Conservation (phyloP, 176 grass and related monocot genomes). For the Cenchrus fungigraminus region DNA sequence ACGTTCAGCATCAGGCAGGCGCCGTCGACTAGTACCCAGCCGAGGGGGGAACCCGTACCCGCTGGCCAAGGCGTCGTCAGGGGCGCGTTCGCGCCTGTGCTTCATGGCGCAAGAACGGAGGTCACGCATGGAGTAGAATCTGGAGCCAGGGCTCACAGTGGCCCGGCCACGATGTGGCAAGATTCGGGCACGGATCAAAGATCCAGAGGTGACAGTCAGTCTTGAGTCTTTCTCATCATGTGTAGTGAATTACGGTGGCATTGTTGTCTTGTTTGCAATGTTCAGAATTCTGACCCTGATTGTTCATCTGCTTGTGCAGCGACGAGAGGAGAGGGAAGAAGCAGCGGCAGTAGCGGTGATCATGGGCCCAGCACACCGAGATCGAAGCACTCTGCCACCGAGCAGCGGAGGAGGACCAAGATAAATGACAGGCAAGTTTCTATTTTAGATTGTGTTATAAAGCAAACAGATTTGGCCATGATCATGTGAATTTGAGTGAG, state of each 20-base stretch:
- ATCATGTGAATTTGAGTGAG: neutral
- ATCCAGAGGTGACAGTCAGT: constrained; percentile 46
- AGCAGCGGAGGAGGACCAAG: constrained; percentile 89
- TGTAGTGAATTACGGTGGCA: neutral
- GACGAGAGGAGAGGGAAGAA: constrained; percentile 68
- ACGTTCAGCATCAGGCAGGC: constrained; percentile 81
- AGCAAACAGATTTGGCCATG: neutral
- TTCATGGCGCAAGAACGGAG: constrained; percentile 33
- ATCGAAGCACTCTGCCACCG: constrained; percentile 94
- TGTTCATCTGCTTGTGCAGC: constrained; percentile 29
- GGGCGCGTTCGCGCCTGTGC: neutral
- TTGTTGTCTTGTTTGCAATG: neutral
- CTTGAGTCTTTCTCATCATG: neutral
- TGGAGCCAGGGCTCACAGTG: constrained; percentile 18
- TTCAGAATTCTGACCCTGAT: constrained; percentile 1
- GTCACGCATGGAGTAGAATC: constrained; percentile 15
- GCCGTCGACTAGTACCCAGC: constrained; percentile 27
- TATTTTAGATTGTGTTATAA: neutral
- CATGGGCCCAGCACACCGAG: constrained; percentile 77
- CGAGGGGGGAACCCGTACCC: neutral
- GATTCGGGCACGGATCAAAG: constrained; percentile 52
- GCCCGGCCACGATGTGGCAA: constrained; percentile 53
- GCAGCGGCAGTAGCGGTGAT: constrained; percentile 71
- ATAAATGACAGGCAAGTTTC: constrained; percentile 93
- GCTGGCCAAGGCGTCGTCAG: constrained; percentile 8